Percentiles rank a stretch among this genome's conserved stretches.
phyloP scores from a whole-genome alignment of 257 asterid genomes.

The Euphrasia confusa region DNA sequence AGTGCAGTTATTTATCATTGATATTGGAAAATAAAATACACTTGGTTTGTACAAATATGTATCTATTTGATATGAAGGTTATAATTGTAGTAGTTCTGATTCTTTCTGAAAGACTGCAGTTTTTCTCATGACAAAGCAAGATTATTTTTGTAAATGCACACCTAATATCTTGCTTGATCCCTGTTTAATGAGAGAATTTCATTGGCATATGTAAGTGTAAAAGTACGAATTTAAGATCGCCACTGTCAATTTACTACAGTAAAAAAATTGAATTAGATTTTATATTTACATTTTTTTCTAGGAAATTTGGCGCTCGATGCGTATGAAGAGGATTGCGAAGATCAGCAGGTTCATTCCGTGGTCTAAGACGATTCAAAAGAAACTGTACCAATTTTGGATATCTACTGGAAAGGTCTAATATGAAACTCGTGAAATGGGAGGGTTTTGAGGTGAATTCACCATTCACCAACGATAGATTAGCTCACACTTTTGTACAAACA shows the following conservation, averaged over 20 bases:
- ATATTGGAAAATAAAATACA: no score
- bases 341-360: conserved; percentile 92
- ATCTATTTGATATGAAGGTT: no score
- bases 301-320: conserved; percentile 76
- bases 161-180: conserved; percentile 11
- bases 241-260: background rate
- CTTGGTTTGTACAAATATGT: no score
- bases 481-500: background rate
- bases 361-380: conserved; percentile 69
- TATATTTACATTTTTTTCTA: conserved; percentile 15
- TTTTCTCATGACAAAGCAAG: background rate
- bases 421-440: conserved; percentile 96
- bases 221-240: background rate
- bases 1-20: no score
- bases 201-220: background rate
- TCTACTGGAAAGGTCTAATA: conserved; percentile 61
- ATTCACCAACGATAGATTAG: background rate
- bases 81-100: no score
- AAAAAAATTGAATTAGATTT: background rate
- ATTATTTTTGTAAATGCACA: background rate
- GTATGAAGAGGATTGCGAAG: conserved; percentile 88
- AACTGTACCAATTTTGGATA: conserved; percentile 93
- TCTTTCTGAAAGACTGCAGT: no score
- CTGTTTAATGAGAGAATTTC: background rate
- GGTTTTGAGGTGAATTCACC: conserved; percentile 59